A percentile compares a stretch with the other conserved stretches of the same genome.
These are phyloP conservation scores for Piedraia hortae DNA, from an alignment of 2,329 filamentous ascomycete species.

Conservation along the genomic window DNA sequence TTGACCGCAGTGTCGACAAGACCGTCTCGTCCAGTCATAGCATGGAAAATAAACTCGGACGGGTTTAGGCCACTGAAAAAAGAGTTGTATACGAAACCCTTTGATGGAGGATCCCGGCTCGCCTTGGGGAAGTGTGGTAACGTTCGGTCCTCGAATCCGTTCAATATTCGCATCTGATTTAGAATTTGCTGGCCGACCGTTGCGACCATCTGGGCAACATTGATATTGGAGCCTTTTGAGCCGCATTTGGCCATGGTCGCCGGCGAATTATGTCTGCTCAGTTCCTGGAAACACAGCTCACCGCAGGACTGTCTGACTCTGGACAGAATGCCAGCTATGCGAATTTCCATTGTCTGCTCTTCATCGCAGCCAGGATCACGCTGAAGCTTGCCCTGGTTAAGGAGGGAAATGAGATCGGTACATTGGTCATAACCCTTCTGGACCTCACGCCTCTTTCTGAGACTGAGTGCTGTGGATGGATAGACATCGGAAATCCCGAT, in stretches of 20 bases:
- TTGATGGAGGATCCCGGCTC: conserved; percentile 69
- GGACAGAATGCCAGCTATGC: conserved; percentile 71
- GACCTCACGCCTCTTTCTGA: conserved; percentile 50
- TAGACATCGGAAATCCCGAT: conserved; percentile 91
- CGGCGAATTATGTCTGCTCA: conserved; percentile 78
- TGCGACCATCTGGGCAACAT: conserved; percentile 97
- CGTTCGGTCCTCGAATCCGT: conserved; percentile 89
- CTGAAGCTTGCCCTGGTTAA: conserved; percentile 52
- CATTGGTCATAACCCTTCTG: conserved; percentile 52
- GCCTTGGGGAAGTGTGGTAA: conserved; percentile 90
- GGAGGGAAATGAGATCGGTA: conserved; percentile 57
- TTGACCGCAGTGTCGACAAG: conserved; percentile 96
- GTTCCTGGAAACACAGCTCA: conserved; percentile 63
- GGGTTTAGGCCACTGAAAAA: conserved; percentile 83
- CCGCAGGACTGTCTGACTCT: conserved; percentile 79
- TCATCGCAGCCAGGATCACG: conserved; percentile 75
- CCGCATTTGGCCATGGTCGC: conserved; percentile 93
- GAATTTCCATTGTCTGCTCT: conserved; percentile 73
- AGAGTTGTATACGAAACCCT: conserved; percentile 90
- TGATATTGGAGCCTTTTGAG: conserved; percentile 90
- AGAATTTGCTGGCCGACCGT: conserved; percentile 97
- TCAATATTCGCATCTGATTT: conserved; percentile 65
- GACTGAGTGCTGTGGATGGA: conserved; percentile 41
- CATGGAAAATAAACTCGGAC: conserved; percentile 91
- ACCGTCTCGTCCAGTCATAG: conserved; percentile 94